Evolutionary conservation across 108 stramenopile species (phyloP), one percentile per base, ranked within the genome.

Genomic region (Phaeodactylum tricornutum): DNA sequence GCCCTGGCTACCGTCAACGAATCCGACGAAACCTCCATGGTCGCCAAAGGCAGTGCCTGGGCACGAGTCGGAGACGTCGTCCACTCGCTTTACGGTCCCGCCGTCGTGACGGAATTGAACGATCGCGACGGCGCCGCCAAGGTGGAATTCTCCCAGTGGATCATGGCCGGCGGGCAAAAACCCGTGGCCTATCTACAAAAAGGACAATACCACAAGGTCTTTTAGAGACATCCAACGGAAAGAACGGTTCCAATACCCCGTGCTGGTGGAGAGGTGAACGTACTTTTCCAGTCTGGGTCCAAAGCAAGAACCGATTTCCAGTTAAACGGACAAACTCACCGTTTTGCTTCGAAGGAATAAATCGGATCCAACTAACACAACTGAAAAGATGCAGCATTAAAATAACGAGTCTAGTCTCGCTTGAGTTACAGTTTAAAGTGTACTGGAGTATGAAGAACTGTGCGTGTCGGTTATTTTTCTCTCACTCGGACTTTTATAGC

Each of bases 41-140:
- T 81, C 27, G 92, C 92, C 28, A 80, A 79, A 27, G 92, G 92
- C 48, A 74, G 71, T 62, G 87, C 87, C 3, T 93, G 92, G 92
- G 92, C 92, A 2, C 69, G 92, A 35, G 85, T 78, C 20, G 92
- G 92, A 45, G 92, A 93, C 55, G 69, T 59, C 3, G 87, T 93
- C 25, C 85, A 67, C 56, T 80, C 73, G 33, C 67, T 58, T 36
- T 43, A 73, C 33, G 91, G 92, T 29, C 59, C 65, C 38, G 92
- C 87, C 7, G 63, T 76, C 19, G 92, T 93, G 2, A 66, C 51
- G 33, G 84, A 86, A 42, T 69, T 88, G 34, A 25, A 36, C 32
- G 22, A 34, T 22, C 21, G 22, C 12, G 26, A 34, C 14, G 50
- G 50, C 2, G 24, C 21, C 4, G 50, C 50, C 38, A 46, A 36